Evolutionary conservation across 192 early-diverging fungal species (phyloP).

Genomic region (Gigaspora rosea): DNA sequence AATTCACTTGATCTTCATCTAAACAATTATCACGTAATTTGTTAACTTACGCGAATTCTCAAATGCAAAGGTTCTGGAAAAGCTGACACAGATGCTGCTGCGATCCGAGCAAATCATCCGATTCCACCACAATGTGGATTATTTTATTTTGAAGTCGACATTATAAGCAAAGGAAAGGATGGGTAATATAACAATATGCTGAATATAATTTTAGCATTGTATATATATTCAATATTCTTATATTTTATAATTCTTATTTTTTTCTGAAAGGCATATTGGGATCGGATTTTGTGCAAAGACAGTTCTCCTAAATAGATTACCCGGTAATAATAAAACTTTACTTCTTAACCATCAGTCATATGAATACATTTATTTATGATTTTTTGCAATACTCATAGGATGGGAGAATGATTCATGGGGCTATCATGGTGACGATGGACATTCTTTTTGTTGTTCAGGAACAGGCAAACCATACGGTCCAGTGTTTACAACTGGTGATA

Average conservation of each 20-base stretch:
- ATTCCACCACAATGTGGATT: too few species aligned
- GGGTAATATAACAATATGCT: background rate
- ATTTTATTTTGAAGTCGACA: too few species aligned
- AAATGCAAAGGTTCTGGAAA: too few species aligned
- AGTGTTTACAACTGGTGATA: conserved; percentile 87
- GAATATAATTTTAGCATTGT: background rate
- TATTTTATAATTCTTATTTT: background rate
- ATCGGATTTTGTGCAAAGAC: background rate
- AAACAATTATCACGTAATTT: too few species aligned
- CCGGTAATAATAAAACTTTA: background rate
- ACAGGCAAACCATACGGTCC: conserved; percentile 86
- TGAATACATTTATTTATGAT: background rate
- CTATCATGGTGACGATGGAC: conserved; percentile 97
- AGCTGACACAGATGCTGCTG: too few species aligned
- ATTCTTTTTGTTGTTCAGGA: conserved; percentile 74
- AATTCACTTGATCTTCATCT: too few species aligned
- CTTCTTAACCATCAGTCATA: background rate
- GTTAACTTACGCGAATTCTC: too few species aligned
- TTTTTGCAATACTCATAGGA: background rate
- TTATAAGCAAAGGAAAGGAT: too few species aligned
- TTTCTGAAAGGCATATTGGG: background rate
- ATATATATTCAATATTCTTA: background rate
- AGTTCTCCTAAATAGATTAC: background rate
- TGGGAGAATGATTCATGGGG: conserved; percentile 73
- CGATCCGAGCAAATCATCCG: too few species aligned